Evolutionary conservation across 176 grass and related monocot genomes (phyloP).

Genomic region (Chloris gayana): DNA sequence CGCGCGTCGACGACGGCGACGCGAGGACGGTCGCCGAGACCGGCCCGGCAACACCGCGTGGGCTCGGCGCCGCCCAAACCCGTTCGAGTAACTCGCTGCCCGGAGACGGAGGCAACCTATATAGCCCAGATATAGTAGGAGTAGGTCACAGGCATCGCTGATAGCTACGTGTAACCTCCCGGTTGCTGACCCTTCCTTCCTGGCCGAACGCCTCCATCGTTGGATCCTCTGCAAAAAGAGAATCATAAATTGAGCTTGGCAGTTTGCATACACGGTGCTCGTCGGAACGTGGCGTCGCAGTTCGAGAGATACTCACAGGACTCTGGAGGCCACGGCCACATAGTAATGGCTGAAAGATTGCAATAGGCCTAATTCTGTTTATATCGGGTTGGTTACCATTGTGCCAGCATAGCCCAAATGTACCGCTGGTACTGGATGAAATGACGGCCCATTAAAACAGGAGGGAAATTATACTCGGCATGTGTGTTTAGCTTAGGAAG

Average conservation of each 20-base stretch:
- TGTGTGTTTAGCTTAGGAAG: not conserved
- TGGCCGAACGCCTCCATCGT: not conserved
- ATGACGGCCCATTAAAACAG: not conserved
- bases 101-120: not conserved
- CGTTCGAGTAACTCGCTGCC: not conserved
- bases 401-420: too few species aligned
- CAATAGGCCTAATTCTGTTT: too few species aligned
- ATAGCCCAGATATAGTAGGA: not conserved
- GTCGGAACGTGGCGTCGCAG: not conserved
- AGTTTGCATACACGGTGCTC: too few species aligned
- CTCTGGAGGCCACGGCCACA: not conserved
- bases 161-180: not conserved
- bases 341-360: too few species aligned
- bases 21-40: not conserved
- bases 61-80: not conserved
- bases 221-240: not conserved
- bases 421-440: too few species aligned
- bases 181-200: too few species aligned
- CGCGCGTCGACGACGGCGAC: too few species aligned
- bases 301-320: not conserved
- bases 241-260: not conserved
- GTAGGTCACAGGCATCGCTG: not conserved
- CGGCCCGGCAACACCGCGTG: conserved; percentile 7
- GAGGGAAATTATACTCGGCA: not conserved
- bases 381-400: too few species aligned